Evolutionary conservation across 106 monocot genomes (phyloP), one percentile per base, ranked within the genome.

Genomic region (Platanthera zijinensis): DNA sequence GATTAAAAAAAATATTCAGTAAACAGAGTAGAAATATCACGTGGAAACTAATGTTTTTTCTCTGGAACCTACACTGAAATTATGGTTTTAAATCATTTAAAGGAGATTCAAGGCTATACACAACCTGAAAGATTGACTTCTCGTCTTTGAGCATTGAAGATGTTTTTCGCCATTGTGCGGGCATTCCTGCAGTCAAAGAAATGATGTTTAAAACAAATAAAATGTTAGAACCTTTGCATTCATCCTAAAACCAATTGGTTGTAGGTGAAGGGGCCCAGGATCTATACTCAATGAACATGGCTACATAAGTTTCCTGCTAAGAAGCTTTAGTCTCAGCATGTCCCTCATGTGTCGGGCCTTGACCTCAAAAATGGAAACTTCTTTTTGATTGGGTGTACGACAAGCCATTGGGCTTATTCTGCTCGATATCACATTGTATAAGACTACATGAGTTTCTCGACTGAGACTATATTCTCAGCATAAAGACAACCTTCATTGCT

Each of bases 121-220:
- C 66, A 73, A 96, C 93, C 96, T 91, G 54, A 91, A 84, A 81
- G 93, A 59, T 75, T 83, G 84, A 70, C 83, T 79, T 84, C 76
- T 77, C 74, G 61, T 85, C 76, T 75, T 83, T 11, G 89, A 82
- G 77, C 64, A 84, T 52, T 76, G 80, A 50, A 81, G 76, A 62
- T 53, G 9, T 17, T 93, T 87, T 48, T 84, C 84, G 61, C 80
- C 87, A 66, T 69, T 83, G 50, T 72, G 66, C 72, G 84, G 83
- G 76, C 56, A 79, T 59, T 85, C 87, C 93, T 95, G 83, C 76
- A 78, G 72, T 69, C 50, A 63, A 50, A 19, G 3, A 66, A 79
- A 49, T 49, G 17, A 71, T 48, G 49, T 71, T 48, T 50, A 5
- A 1, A 70, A 15, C 48, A 70, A 50, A 53, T 69, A 50, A 53